Base-by-base conservation (phyloP, 2,329 filamentous ascomycete genomes). In the Botrytis porri region DNA sequence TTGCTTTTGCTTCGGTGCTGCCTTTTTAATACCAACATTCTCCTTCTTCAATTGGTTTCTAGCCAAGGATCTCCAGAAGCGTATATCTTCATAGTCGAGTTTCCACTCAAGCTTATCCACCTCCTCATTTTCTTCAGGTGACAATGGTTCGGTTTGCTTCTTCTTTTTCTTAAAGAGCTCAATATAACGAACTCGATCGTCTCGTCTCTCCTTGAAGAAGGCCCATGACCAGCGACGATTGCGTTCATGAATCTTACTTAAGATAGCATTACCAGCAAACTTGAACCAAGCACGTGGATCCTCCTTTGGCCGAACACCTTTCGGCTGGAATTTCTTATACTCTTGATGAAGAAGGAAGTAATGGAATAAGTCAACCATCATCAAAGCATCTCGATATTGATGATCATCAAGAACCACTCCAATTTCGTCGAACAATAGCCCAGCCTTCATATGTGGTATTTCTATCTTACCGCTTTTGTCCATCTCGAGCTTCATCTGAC, bases 311-410 rank as follows among this genome's bases (percentile, higher is more conserved):
- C 88, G 88, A 73, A 90, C 88, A 1, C 86, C 90, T 80, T 97
- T 96, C 6, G 96, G 96, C 78, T 97, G 94, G 73, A 94, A 86
- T 78, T 92, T 95, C 81, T 97, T 97, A 84, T 98, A 98, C 81
- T 99, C 95, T 81, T 98, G 96, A 77, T 99, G 96, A 45, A 95
- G 91, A 78, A 98, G 93, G 82, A 98, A 99, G 83, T 97, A 98
- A 82, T 99, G 96, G 85, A 99, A 99, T 4, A 98, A 86, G 81
- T 99, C 96, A 2, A 98, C 93, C 85, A 99, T 93, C 96, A 99
- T 99, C 73, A 99, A 84, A 8, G 92, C 94, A 83, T 99, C 96
- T 43, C 97, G 92, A 81, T 99, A 99, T 81, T 99, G 96, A 77
- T 98, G 90, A 77, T 99, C 95, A 77, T 99, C 97, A 45, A 99